Percentiles rank a stretch among this genome's conserved stretches.
Conservation (phyloP, 169 alveolate species). For the Cryptosporidium bovis region DNA sequence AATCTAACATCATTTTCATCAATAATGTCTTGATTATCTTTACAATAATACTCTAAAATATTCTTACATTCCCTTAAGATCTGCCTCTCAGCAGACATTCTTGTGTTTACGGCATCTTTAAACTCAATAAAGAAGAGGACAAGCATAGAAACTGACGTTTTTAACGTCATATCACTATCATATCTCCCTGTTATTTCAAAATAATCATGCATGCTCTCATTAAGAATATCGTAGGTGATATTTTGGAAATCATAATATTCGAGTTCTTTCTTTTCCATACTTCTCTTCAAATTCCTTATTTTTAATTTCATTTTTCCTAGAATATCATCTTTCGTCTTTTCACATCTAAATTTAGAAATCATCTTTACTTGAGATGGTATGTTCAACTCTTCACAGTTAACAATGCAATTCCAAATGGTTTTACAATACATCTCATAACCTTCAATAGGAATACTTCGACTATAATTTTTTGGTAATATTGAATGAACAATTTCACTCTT, state of each 20-base stretch:
- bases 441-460: constrained; percentile 88
- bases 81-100: constrained; percentile 53
- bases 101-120: constrained; percentile 6
- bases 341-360: constrained; percentile 53
- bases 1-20: constrained; percentile 2
- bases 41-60: constrained; percentile 9
- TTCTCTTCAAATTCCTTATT: background rate
- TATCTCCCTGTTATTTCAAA: constrained; percentile 56
- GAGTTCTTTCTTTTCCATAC: constrained; percentile 25
- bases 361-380: constrained; percentile 66
- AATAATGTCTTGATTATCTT: background rate
- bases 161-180: constrained; percentile 8
- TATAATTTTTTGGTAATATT: constrained; percentile 76
- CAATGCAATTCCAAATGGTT: constrained; percentile 75
- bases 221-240: constrained; percentile 9
- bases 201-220: background rate
- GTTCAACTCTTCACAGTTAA: constrained; percentile 49
- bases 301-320: background rate
- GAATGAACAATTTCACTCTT: background rate
- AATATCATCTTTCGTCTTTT: constrained; percentile 40
- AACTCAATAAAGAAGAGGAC: constrained; percentile 30
- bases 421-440: constrained; percentile 85
- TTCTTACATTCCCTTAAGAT: constrained; percentile 10
- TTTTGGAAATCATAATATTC: constrained; percentile 9
- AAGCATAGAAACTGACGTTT: constrained; percentile 5